Percentiles rank a stretch among this genome's conserved stretches.
phyloP scores from a whole-genome alignment of 106 monocot species.

The Cymbidium sinense region DNA sequence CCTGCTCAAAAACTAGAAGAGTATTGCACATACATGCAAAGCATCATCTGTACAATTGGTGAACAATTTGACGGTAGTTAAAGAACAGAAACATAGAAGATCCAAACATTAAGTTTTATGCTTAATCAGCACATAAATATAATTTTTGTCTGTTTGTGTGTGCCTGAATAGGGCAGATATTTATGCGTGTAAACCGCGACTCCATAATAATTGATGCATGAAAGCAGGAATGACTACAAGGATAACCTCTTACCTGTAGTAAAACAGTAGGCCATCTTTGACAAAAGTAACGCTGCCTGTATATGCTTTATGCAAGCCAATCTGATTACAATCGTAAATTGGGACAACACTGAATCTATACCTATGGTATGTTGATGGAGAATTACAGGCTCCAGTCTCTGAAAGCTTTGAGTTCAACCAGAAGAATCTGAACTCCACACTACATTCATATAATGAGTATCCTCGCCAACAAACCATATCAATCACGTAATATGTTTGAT shows the following conservation, averaged over 20 bases:
- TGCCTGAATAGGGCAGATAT: neutral
- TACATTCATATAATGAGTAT: constrained; percentile 90
- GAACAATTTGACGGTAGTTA: neutral
- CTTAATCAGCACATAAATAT: neutral
- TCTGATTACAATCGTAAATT: constrained; percentile 64
- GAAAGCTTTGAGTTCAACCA: constrained; percentile 93
- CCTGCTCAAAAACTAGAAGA: neutral
- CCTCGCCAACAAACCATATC: constrained; percentile 98
- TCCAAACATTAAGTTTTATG: neutral
- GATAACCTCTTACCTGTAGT: constrained; percentile 62
- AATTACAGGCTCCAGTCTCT: constrained; percentile 77
- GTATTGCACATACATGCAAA: too few relatives aligned
- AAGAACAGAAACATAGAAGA: neutral
- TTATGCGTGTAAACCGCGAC: neutral
- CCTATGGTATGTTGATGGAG: constrained; percentile 71
- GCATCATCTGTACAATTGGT: neutral
- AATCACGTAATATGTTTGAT: constrained; percentile 95
- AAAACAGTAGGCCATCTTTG: constrained; percentile 87
- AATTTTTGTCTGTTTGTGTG: neutral
- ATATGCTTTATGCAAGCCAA: constrained; percentile 69
- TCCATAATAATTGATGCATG: neutral
- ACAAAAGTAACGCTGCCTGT: constrained; percentile 45
- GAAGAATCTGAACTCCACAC: constrained; percentile 89
- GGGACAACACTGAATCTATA: constrained; percentile 73
- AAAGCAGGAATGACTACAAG: neutral